These are phyloP conservation scores for Talaromyces stipitatus DNA, from an alignment of 495 filamentous ascomycete genomes.

Conservation along the genomic window DNA sequence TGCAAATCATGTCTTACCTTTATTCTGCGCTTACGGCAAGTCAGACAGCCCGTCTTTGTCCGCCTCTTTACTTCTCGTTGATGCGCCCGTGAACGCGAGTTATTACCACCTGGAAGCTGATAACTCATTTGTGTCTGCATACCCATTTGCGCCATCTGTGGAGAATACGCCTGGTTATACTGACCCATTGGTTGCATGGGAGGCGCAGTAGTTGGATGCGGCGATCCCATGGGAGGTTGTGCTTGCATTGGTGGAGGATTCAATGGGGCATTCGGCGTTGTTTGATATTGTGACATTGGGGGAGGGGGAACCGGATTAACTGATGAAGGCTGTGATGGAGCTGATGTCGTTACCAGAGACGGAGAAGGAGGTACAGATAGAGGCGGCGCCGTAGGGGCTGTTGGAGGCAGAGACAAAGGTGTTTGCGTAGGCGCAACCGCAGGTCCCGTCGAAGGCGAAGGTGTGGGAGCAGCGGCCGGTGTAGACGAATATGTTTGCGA, in stretches of 20 bases:
- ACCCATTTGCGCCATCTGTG: slow-evolving; percentile 24
- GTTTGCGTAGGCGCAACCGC: background rate
- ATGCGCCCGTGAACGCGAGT: slow-evolving; percentile 31
- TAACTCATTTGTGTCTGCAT: slow-evolving; percentile 40
- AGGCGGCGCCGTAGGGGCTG: background rate
- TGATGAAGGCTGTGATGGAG: background rate
- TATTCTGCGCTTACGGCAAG: slow-evolving; percentile 93
- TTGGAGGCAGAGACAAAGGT: background rate
- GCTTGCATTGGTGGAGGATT: slow-evolving; percentile 24
- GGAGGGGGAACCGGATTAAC: slow-evolving; percentile 2
- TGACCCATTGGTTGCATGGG: slow-evolving; percentile 37
- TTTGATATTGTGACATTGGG: slow-evolving; percentile 2
- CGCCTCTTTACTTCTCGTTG: slow-evolving; percentile 99
- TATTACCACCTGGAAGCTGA: slow-evolving; percentile 61
- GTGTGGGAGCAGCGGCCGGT: background rate
- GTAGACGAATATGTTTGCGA: background rate
- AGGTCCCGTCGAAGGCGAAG: background rate
- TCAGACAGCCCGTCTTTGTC: slow-evolving; percentile 96
- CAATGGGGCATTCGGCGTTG: slow-evolving; percentile 7
- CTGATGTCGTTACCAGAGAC: background rate
- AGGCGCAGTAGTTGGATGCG: slow-evolving; percentile 28
- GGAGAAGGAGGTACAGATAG: background rate
- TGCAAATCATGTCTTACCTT: slow-evolving; percentile 58
- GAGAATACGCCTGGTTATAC: slow-evolving; percentile 38
- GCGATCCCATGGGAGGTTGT: slow-evolving; percentile 39